These are phyloP conservation scores for Rubia tinctorum DNA, from an alignment of 305 asterid genomes.

Conservation along the genomic window DNA sequence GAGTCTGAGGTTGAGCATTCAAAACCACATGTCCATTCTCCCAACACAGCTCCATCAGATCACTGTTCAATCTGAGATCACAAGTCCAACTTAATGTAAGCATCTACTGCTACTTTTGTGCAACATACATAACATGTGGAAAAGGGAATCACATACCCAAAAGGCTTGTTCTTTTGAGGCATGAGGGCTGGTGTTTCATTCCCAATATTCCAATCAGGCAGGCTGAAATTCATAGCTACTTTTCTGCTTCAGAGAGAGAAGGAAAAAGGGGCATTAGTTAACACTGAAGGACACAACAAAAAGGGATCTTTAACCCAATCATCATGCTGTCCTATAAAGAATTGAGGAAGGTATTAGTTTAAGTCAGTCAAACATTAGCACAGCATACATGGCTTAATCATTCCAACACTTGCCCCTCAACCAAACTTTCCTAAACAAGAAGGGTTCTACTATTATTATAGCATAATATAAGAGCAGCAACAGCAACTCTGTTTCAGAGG, in stretches of 20 bases:
- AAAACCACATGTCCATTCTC: slow-evolving; percentile 68
- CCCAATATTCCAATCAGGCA: slow-evolving; percentile 59
- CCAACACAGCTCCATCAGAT: slow-evolving; percentile 71
- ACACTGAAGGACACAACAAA: neutral
- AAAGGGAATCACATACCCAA: slow-evolving; percentile 36
- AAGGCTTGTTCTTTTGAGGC: slow-evolving; percentile 38
- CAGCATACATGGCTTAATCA: neutral
- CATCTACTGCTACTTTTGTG: neutral
- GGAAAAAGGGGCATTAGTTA: neutral
- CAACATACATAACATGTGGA: neutral
- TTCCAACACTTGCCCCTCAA: neutral
- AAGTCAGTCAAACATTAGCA: neutral
- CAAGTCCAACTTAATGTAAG: neutral
- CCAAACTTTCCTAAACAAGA: slow-evolving; percentile 14
- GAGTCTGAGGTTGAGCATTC: slow-evolving; percentile 50
- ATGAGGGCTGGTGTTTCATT: slow-evolving; percentile 34
- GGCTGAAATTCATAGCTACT: slow-evolving; percentile 51
- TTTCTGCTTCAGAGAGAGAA: slow-evolving; percentile 5
- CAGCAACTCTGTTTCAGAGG: neutral
- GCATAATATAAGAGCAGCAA: neutral
- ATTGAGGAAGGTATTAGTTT: neutral
- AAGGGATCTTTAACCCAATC: neutral
- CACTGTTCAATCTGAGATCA: slow-evolving; percentile 37
- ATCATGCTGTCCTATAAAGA: neutral
- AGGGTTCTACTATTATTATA: neutral